Evolutionary conservation across 306 rosid species (phyloP).

Genomic region (Citrullus mucosospermus): DNA sequence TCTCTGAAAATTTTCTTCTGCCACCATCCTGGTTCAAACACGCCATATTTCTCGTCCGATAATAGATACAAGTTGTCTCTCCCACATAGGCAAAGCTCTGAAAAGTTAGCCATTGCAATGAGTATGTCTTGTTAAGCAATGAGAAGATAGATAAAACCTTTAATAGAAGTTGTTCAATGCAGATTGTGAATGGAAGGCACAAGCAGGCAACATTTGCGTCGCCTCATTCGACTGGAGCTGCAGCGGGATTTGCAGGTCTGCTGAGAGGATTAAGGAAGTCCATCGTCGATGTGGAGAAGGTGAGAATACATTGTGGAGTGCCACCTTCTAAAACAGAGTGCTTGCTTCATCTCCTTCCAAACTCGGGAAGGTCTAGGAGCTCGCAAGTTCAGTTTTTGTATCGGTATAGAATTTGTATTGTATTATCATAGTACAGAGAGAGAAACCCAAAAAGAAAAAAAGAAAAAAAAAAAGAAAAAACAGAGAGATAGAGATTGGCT

Average conservation of each 20-base stretch:
- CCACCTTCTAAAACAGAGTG: slow-evolving; percentile 43
- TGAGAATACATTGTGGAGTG: slow-evolving; percentile 81
- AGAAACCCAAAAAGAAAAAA: not conserved
- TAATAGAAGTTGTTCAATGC: slow-evolving; percentile 20
- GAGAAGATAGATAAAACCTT: not conserved
- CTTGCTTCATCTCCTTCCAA: slow-evolving; percentile 38
- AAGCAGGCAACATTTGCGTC: slow-evolving; percentile 94
- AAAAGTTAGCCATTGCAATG: not conserved
- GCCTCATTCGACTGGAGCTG: slow-evolving; percentile 98
- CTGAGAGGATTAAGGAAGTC: slow-evolving; percentile 90
- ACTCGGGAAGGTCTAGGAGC: slow-evolving; percentile 37
- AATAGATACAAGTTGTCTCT: not conserved
- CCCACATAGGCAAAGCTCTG: not conserved
- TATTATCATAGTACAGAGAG: slow-evolving; percentile 21
- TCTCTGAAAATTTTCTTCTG: not conserved
- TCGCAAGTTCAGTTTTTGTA: not conserved
- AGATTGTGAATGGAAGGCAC: slow-evolving; percentile 99
- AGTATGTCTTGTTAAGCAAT: not conserved
- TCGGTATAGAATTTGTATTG: slow-evolving; percentile 27
- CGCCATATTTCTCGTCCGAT: not conserved
- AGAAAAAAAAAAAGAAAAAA: not conserved
- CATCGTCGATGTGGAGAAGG: slow-evolving; percentile 95
- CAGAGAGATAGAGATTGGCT: slow-evolving; percentile 21
- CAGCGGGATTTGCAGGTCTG: slow-evolving; percentile 94
- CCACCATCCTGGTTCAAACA: not conserved